phyloP scores from a whole-genome alignment of 1,284 basidiomycete genomes.

The Rhodotorula mucilaginosa region DNA sequence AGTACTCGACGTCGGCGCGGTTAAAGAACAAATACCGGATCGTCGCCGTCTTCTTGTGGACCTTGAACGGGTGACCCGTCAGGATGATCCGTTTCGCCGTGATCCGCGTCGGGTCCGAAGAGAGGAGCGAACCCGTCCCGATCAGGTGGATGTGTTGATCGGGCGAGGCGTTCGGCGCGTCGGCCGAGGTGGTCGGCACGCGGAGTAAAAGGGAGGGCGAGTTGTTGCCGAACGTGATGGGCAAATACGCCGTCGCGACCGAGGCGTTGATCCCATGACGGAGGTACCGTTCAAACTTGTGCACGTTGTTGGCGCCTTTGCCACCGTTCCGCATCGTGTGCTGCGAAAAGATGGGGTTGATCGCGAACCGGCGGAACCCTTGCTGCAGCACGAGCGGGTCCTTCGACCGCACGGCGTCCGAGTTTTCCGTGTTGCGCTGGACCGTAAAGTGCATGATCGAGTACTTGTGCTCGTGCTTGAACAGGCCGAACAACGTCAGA shows the following conservation, averaged over 20 bases:
- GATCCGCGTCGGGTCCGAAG: slow-evolving; percentile 85
- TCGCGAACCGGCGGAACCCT: slow-evolving; percentile 77
- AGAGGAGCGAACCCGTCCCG: slow-evolving; percentile 82
- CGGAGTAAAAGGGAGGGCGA: slow-evolving; percentile 42
- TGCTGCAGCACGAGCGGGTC: slow-evolving; percentile 85
- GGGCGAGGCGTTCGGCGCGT: slow-evolving; percentile 37
- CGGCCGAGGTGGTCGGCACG: slow-evolving; percentile 44
- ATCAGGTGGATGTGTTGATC: slow-evolving; percentile 61
- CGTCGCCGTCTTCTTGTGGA: slow-evolving; percentile 96
- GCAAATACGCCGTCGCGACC: slow-evolving; percentile 83
- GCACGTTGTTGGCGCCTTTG: slow-evolving; percentile 89
- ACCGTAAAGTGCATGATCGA: slow-evolving; percentile 90
- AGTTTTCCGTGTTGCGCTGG: slow-evolving; percentile 93
- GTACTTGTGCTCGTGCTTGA: slow-evolving; percentile 95
- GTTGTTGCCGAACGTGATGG: slow-evolving; percentile 72
- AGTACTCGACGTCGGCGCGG: slow-evolving; percentile 82
- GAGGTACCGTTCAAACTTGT: slow-evolving; percentile 94
- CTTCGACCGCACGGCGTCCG: slow-evolving; percentile 84
- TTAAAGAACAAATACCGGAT: slow-evolving; percentile 99
- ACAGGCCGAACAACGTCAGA: slow-evolving; percentile 74
- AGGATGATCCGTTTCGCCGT: slow-evolving; percentile 89
- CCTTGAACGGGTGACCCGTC: slow-evolving; percentile 94
- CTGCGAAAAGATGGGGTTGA: slow-evolving; percentile 89
- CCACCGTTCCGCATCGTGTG: slow-evolving; percentile 78
- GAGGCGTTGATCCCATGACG: slow-evolving; percentile 64